Evolutionary conservation across 768 basidiomycete genomes (phyloP), one percentile per base, ranked within the genome.

Genomic region (Hortiboletus campestris): DNA sequence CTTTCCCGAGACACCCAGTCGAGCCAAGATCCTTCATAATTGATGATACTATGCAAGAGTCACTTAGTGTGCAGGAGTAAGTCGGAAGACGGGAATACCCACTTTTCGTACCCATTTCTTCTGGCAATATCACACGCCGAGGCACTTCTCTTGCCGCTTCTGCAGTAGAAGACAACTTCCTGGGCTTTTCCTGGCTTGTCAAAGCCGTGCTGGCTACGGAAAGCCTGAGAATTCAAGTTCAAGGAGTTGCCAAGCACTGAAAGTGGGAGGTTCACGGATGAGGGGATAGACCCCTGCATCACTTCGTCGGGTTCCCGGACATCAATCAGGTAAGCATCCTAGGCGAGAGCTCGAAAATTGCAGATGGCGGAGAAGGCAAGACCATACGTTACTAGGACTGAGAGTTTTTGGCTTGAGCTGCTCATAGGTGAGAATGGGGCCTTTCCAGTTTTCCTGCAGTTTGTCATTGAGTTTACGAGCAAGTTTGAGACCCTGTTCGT

Each of bases 221-320:
- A 94, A 14, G 74, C 76, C 17, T 75, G 75, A n/a, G 76, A 66
- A 16, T 68, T 67, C 38, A 90, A 69, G 60, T 83, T 78, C 28
- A 98, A 70, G 16, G 90, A 83, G 38, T 78, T 80, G 32, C 83
- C 76, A 39, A 98, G 80, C n/a, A 80, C 80, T 8, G 89, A 87
- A 38, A 98, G 81, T 6, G 95, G 94, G 19, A 98, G 72, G 71
- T 94, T 91, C 65, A 97, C 91, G 17, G 93, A 82, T 22, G 92
- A 93, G 7, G 95, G 95, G 59, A 98, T 96, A 68, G 88, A 88
- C 13, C 95, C 95, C 67, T 93, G 90, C 14, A 89, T 81, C 42
- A 94, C 90, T 69, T 97, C 95, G 60, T 91, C 84, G 1, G 88
- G 90, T 70, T 97, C 95, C 20, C 96, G 86, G n/a, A 98, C 95